Percentiles rank a stretch among this genome's conserved stretches.
phyloP scores from a whole-genome alignment of 2,329 filamentous ascomycete genomes.

The Hymenoscyphus albidus region DNA sequence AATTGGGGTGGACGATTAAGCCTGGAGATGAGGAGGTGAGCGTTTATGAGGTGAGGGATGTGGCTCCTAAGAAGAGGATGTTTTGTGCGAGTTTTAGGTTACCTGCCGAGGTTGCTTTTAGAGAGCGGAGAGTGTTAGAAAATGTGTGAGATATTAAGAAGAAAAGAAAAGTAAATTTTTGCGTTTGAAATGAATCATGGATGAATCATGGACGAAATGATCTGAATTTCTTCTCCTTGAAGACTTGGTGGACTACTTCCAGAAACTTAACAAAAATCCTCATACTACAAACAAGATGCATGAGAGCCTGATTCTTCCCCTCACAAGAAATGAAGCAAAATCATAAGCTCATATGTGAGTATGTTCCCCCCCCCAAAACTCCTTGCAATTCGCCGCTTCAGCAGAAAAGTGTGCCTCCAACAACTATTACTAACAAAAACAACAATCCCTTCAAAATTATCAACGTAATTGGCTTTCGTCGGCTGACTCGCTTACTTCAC shows the following conservation, averaged over 20 bases:
- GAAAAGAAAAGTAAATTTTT: neutral
- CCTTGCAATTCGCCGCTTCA: neutral
- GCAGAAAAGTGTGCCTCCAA: neutral
- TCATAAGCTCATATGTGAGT: constrained; percentile 2
- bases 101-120: constrained; percentile 77
- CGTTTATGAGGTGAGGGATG: constrained; percentile 73
- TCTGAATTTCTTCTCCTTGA: neutral
- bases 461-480: neutral
- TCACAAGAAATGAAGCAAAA: neutral
- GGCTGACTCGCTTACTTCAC: constrained; percentile 44
- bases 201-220: neutral
- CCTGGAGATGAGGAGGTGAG: constrained; percentile 47
- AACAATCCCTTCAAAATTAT: neutral
- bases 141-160: neutral
- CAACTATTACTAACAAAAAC: neutral
- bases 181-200: neutral
- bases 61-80: constrained; percentile 93
- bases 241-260: neutral
- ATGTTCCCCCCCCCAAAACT: neutral
- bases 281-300: neutral
- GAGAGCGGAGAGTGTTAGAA: constrained; percentile 16
- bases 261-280: neutral
- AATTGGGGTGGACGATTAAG: constrained; percentile 41
- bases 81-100: constrained; percentile 92
- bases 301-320: neutral